phyloP scores from a whole-genome alignment of 2,329 filamentous ascomycete genomes.

The Penicillium sp. region DNA sequence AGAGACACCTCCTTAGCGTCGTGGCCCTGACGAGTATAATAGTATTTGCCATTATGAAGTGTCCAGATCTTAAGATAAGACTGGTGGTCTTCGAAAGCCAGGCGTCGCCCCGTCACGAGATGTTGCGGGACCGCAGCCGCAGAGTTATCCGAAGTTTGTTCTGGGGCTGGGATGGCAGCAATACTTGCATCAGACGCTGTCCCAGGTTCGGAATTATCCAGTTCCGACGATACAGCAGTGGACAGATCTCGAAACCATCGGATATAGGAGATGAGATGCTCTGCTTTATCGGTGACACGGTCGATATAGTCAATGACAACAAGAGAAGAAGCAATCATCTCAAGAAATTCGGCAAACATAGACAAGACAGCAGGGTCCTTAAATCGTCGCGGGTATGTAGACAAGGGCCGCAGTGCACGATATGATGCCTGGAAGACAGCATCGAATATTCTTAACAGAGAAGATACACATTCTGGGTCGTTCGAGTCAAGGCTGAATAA shows the following conservation, averaged over 20 bases:
- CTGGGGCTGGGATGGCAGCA: conserved; percentile 7
- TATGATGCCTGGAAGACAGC: conserved; percentile 41
- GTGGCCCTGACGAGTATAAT: conserved; percentile 45
- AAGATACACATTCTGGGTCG: conserved; percentile 39
- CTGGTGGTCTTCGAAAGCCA: conserved; percentile 44
- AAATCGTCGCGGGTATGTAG: conserved; percentile 35
- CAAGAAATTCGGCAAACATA: conserved; percentile 41
- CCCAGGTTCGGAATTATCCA: neutral
- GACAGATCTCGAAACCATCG: conserved; percentile 43
- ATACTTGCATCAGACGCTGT: neutral
- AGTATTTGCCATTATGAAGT: conserved; percentile 45
- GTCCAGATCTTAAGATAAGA: conserved; percentile 51
- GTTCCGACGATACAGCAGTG: conserved; percentile 10
- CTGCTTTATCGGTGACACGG: conserved; percentile 30
- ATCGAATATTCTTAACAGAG: conserved; percentile 37
- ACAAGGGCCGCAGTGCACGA: conserved; percentile 37
- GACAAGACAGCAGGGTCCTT: conserved; percentile 41
- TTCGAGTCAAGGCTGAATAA: conserved; percentile 48
- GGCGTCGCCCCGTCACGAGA: conserved; percentile 23
- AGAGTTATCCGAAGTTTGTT: neutral
- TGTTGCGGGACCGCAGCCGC: conserved; percentile 23
- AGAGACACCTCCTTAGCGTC: conserved; percentile 47
- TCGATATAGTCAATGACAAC: conserved; percentile 50
- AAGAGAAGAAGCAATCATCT: conserved; percentile 43
- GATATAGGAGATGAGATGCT: conserved; percentile 33